A percentile compares a stretch with the other conserved stretches of the same genome.
Evolutionary conservation across 495 filamentous ascomycete species (phyloP).

Genomic region (Annulohypoxylon maeteangense): DNA sequence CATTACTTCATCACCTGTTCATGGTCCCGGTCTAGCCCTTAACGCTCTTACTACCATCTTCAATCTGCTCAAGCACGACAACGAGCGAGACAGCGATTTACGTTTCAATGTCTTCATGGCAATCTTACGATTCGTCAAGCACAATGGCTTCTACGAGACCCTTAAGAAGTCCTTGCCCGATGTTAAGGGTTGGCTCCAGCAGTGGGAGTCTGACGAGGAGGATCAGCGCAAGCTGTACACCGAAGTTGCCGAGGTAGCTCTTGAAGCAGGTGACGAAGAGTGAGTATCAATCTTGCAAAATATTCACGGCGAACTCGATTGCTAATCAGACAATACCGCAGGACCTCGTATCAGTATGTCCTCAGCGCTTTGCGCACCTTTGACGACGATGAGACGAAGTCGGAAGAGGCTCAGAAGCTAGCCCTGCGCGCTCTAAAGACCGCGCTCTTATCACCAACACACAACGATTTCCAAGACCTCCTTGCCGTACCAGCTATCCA

Average conservation of each 20-base stretch:
- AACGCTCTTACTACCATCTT: conserved; percentile 93
- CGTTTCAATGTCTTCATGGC: conserved; percentile 90
- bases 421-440: conserved; percentile 84
- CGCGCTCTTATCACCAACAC: conserved; percentile 76
- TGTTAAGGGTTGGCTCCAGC: conserved; percentile 80
- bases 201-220: conserved; percentile 85
- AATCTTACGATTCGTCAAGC: conserved; percentile 81
- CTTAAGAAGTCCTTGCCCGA: conserved; percentile 81
- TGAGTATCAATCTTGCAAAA: conserved; percentile 50
- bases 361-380: conserved; percentile 86
- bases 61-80: conserved; percentile 83
- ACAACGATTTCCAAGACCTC: conserved; percentile 95
- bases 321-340: conserved; percentile 45
- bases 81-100: conserved; percentile 76
- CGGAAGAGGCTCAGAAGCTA: conserved; percentile 78
- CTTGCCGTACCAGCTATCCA: conserved; percentile 87
- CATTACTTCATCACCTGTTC: conserved; percentile 82
- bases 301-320: background rate
- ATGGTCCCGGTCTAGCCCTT: conserved; percentile 85
- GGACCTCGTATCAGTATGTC: conserved; percentile 81
- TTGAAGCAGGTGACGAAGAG: conserved; percentile 78
- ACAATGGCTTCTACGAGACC: conserved; percentile 77
- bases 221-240: conserved; percentile 84
- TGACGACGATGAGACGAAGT: conserved; percentile 73
- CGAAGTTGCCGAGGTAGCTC: conserved; percentile 79